These are phyloP conservation scores for Mycocentrospora acerina DNA, from an alignment of 2,329 filamentous ascomycete species.

Conservation along the genomic window DNA sequence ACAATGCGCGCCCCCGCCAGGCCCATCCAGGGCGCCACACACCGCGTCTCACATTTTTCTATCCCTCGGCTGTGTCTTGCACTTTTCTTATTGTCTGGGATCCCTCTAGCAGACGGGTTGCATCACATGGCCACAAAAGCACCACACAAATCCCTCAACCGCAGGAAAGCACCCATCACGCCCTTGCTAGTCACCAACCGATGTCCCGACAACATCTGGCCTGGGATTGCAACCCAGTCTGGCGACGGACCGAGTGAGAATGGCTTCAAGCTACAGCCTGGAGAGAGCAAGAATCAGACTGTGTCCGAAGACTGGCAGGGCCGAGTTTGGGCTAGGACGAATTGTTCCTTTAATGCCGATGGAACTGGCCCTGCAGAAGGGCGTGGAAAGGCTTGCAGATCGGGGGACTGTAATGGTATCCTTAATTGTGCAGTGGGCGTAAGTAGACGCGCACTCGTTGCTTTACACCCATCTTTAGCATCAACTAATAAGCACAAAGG, in stretches of 20 bases:
- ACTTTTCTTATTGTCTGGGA: slow-evolving; percentile 21
- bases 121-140: slow-evolving; percentile 38
- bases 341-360: slow-evolving; percentile 72
- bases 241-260: slow-evolving; percentile 67
- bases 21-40: slow-evolving; percentile 4
- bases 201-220: slow-evolving; percentile 72
- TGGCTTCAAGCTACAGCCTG: slow-evolving; percentile 67
- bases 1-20: slow-evolving; percentile 20
- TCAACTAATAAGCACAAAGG: slow-evolving; percentile 49
- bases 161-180: slow-evolving; percentile 37
- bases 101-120: slow-evolving; percentile 26
- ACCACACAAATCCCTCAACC: slow-evolving; percentile 25
- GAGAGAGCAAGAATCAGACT: slow-evolving; percentile 60
- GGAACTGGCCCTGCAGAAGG: slow-evolving; percentile 56
- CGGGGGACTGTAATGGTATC: slow-evolving; percentile 74
- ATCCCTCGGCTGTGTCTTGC: slow-evolving; percentile 22
- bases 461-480: neutral
- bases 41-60: slow-evolving; percentile 10
- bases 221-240: slow-evolving; percentile 71
- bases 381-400: slow-evolving; percentile 63
- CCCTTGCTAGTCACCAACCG: slow-evolving; percentile 71
- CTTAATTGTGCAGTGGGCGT: slow-evolving; percentile 70
- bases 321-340: slow-evolving; percentile 79
- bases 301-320: slow-evolving; percentile 78
- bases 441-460: slow-evolving; percentile 36